Conservation (phyloP, 257 asterid genomes). For the Coffea canephora region DNA sequence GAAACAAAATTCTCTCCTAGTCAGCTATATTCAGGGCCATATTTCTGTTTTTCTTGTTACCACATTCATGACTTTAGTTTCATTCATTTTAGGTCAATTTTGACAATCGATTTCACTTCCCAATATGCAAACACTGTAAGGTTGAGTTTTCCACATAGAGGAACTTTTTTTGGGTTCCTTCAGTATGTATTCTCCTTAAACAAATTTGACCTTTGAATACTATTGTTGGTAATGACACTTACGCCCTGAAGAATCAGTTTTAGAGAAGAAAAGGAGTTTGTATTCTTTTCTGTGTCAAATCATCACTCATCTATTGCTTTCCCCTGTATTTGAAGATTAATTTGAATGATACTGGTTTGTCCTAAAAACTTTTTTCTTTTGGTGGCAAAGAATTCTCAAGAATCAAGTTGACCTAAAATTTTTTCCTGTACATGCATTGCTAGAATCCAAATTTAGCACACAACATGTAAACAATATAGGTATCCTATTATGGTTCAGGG, state of each 20-base stretch:
- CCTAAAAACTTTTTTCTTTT: background rate
- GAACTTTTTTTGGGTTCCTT: background rate
- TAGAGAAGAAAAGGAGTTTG: background rate
- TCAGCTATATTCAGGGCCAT: background rate
- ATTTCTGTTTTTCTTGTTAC: background rate
- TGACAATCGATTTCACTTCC: background rate
- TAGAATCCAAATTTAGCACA: background rate
- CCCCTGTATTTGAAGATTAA: background rate
- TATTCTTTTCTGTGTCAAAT: too few species aligned
- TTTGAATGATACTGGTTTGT: background rate
- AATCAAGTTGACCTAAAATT: background rate
- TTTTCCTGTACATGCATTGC: background rate
- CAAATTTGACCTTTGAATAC: background rate
- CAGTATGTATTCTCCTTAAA: background rate
- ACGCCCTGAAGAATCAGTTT: background rate
- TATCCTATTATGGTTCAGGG: slow-evolving; percentile 35
- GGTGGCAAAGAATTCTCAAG: background rate
- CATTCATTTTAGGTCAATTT: background rate
- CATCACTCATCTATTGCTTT: background rate
- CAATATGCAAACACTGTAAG: background rate
- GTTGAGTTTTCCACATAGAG: background rate
- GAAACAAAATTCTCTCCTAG: background rate
- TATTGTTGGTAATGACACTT: background rate
- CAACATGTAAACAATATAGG: background rate
- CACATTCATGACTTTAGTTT: background rate